phyloP scores from a whole-genome alignment of 192 early-diverging fungal species.

The Pilaira anomala region DNA sequence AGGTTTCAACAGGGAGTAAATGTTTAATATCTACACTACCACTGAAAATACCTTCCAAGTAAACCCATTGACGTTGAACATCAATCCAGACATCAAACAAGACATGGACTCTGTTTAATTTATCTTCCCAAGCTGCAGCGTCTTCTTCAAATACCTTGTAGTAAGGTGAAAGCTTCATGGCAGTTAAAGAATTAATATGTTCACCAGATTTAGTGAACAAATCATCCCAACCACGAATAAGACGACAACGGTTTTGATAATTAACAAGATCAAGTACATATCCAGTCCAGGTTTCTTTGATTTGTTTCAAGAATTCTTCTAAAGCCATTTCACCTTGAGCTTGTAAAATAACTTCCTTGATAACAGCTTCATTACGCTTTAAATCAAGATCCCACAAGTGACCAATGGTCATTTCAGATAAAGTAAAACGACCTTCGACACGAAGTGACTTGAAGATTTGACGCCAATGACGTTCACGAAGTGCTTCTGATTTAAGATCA shows the following conservation, averaged over 20 bases:
- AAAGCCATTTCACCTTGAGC: slow-evolving; percentile 99
- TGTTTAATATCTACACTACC: slow-evolving; percentile 97
- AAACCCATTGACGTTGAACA: slow-evolving; percentile 99
- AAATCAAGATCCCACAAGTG: slow-evolving; percentile 95
- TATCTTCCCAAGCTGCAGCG: slow-evolving; percentile 92
- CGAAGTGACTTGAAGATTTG: slow-evolving; percentile 84
- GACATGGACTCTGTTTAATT: slow-evolving; percentile 90
- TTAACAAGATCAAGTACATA: slow-evolving; percentile 93
- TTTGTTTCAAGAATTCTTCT: slow-evolving; percentile 95
- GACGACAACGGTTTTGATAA: slow-evolving; percentile 96
- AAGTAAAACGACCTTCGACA: slow-evolving; percentile 61
- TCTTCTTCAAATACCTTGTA: slow-evolving; percentile 99
- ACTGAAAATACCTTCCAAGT: slow-evolving; percentile 97
- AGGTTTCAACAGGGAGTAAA: slow-evolving; percentile 92
- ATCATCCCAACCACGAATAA: slow-evolving; percentile 98
- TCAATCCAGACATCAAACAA: slow-evolving; percentile 99
- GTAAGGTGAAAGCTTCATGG: slow-evolving; percentile 97
- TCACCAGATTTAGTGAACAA: slow-evolving; percentile 95
- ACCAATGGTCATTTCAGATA: slow-evolving; percentile 90
- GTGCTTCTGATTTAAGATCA: slow-evolving; percentile 94
- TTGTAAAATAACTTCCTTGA: slow-evolving; percentile 85
- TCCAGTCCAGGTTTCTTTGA: slow-evolving; percentile 86
- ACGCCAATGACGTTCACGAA: slow-evolving; percentile 97
- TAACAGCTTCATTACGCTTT: slow-evolving; percentile 75
- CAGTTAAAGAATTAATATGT: slow-evolving; percentile 89